phyloP scores from a whole-genome alignment of 345 rosid species.

The Ceriops zippeliana region DNA sequence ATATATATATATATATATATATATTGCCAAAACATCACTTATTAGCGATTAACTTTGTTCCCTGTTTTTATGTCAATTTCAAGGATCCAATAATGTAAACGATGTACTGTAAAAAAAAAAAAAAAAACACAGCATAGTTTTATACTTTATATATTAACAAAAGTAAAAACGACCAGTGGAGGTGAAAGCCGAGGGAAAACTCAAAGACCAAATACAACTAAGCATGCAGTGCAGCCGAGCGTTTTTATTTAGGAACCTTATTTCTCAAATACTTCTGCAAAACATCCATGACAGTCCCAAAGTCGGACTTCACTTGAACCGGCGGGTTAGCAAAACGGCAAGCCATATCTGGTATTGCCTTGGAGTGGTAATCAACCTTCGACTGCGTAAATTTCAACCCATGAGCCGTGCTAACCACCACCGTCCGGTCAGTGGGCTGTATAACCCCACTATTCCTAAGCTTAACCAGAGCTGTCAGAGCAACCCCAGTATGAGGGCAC shows the following conservation, averaged over 20 bases:
- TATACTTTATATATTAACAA: too few relatives aligned
- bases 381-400: constrained; percentile 86
- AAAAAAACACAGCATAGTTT: too few relatives aligned
- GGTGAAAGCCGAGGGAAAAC: too few relatives aligned
- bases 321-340: constrained; percentile 78
- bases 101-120: too few relatives aligned
- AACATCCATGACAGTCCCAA: constrained; percentile 83
- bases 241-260: constrained; percentile 28
- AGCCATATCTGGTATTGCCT: constrained; percentile 68
- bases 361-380: constrained; percentile 82
- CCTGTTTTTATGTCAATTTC: too few relatives aligned
- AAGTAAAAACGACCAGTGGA: too few relatives aligned
- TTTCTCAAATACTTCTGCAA: constrained; percentile 54
- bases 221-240: constrained; percentile 12
- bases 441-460: constrained; percentile 78
- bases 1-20: too few relatives aligned
- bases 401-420: constrained; percentile 93
- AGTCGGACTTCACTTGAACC: constrained; percentile 71
- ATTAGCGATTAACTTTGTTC: too few relatives aligned
- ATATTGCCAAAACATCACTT: too few relatives aligned
- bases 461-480: constrained; percentile 71
- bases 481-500: constrained; percentile 94
- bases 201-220: neutral
- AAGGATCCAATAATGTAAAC: too few relatives aligned
- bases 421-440: constrained; percentile 55